A percentile compares a stretch with the other conserved stretches of the same genome.
phyloP scores from a whole-genome alignment of 1,284 basidiomycete genomes.

The Cystobasidium slooffiae region DNA sequence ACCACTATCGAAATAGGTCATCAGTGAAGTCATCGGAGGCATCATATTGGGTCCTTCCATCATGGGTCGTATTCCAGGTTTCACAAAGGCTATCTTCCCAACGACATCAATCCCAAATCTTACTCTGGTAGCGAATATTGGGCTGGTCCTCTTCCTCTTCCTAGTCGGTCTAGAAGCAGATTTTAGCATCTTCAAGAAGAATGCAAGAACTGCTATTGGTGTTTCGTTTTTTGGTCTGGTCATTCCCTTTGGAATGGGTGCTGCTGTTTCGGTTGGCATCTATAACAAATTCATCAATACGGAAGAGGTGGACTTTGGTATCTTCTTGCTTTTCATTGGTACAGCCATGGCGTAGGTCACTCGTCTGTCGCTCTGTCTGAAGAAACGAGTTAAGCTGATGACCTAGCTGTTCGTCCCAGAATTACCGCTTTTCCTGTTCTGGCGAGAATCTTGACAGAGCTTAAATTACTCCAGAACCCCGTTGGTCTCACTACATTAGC shows the following conservation, averaged over 20 bases:
- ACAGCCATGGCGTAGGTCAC: conserved; percentile 59
- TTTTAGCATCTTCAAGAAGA: conserved; percentile 72
- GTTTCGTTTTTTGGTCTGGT: conserved; percentile 70
- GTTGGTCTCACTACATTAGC: conserved; percentile 92
- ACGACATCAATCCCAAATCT: conserved; percentile 72
- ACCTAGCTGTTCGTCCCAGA: conserved; percentile 27
- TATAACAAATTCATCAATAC: conserved; percentile 78
- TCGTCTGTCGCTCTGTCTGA: too few relatives aligned
- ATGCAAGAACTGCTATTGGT: conserved; percentile 61
- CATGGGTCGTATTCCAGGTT: conserved; percentile 69
- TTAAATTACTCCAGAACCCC: conserved; percentile 80
- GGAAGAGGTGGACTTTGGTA: conserved; percentile 67
- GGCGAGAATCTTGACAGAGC: conserved; percentile 78
- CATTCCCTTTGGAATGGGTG: conserved; percentile 82
- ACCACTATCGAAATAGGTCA: conserved; percentile 52
- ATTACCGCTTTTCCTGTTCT: conserved; percentile 67
- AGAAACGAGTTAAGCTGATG: background rate
- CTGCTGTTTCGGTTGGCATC: conserved; percentile 76
- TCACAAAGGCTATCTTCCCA: conserved; percentile 82
- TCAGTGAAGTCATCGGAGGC: conserved; percentile 59
- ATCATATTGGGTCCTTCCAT: conserved; percentile 54
- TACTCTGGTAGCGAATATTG: conserved; percentile 87
- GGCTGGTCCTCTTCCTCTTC: conserved; percentile 67
- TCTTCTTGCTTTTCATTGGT: conserved; percentile 93
- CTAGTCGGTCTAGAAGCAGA: conserved; percentile 94